Evolutionary conservation across 2,329 filamentous ascomycete species (phyloP).

Genomic region (Arthrobotrys pseudoclavata): DNA sequence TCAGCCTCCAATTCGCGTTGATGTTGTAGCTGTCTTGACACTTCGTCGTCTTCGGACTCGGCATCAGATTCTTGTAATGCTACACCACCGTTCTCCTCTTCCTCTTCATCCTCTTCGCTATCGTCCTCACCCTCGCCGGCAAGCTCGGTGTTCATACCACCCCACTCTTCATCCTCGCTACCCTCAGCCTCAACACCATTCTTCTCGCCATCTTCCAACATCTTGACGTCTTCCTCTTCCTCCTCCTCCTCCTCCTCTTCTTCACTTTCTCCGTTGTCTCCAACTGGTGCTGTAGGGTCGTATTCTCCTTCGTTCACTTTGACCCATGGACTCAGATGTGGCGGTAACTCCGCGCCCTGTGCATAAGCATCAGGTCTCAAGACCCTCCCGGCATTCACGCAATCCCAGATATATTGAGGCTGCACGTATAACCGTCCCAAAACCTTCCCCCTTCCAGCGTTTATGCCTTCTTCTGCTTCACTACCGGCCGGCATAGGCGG

Average conservation of each 20-base stretch:
- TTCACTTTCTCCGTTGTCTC: slow-evolving; percentile 87
- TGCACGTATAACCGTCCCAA: slow-evolving; percentile 95
- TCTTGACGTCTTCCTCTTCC: slow-evolving; percentile 66
- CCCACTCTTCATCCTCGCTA: slow-evolving; percentile 66
- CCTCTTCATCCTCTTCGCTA: slow-evolving; percentile 68
- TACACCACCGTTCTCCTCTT: slow-evolving; percentile 63
- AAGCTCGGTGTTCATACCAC: slow-evolving; percentile 67
- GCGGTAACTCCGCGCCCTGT: slow-evolving; percentile 88
- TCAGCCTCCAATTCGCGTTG: slow-evolving; percentile 95
- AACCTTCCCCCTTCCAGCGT: slow-evolving; percentile 76
- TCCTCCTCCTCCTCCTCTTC: slow-evolving; percentile 73
- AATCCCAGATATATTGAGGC: slow-evolving; percentile 99
- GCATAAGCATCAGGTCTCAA: slow-evolving; percentile 89
- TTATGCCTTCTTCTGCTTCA: slow-evolving; percentile 68
- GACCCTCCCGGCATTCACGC: slow-evolving; percentile 89
- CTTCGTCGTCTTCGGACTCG: slow-evolving; percentile 66
- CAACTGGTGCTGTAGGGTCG: slow-evolving; percentile 87
- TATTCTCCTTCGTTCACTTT: slow-evolving; percentile 88
- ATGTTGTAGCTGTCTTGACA: slow-evolving; percentile 75
- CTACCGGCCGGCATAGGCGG: slow-evolving; percentile 67
- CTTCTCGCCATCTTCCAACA: slow-evolving; percentile 64
- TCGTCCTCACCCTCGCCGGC: slow-evolving; percentile 69
- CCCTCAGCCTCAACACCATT: slow-evolving; percentile 65
- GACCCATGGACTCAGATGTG: slow-evolving; percentile 96
- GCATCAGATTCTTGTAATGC: slow-evolving; percentile 68